Base-by-base conservation (phyloP, 2,329 filamentous ascomycete genomes). In the Aspergillus aculeatus region DNA sequence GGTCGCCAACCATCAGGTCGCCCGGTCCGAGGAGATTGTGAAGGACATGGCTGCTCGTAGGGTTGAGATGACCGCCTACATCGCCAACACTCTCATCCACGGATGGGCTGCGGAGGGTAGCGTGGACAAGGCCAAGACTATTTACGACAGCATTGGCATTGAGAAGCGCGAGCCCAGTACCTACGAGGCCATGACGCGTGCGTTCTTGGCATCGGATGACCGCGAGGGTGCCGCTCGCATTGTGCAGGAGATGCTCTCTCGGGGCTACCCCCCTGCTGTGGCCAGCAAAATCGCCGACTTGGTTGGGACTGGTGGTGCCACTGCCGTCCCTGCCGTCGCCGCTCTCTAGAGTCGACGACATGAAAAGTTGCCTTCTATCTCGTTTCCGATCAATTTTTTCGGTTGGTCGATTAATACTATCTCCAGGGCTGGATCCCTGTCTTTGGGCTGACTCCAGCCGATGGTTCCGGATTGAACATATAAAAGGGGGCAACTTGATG, bases 111-210 rank as follows among this genome's bases (percentile, higher is more conserved):
- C 89, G 14, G 90, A 90, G 74, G 89, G 89, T 77, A 85, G 96
- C 64, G 90, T 98, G 49, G 78, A 80, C 61, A 93, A 92, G 76
- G 91, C 92, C 19, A 86, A 88, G 71, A 80, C 84, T 24, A 87
- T 97, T 62, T 99, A 96, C 73, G 84, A 90, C 60, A 83, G 84
- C n/a, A 88, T 99, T 3, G 85, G 88, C 9, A 84, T 86, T 29
- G 84, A 87, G 57, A 92, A 89, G 79, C 88, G 95, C 59, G 95
- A 99, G 80, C 95, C 95, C 3, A 97, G 92, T 81, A 99, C 95
- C 4, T 99, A 99, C 75, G 95, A 99, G 79, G 93, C 94, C 47
- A 99, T 99, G 95, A 96, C 93, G 5, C 86, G 95, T 50, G 95
- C 95, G 0, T 97, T 89, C 78, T 85, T 99, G 57, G 87, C 92